phyloP scores from a whole-genome alignment of 2,329 filamentous ascomycete species.

The Trichoderma hamatum region DNA sequence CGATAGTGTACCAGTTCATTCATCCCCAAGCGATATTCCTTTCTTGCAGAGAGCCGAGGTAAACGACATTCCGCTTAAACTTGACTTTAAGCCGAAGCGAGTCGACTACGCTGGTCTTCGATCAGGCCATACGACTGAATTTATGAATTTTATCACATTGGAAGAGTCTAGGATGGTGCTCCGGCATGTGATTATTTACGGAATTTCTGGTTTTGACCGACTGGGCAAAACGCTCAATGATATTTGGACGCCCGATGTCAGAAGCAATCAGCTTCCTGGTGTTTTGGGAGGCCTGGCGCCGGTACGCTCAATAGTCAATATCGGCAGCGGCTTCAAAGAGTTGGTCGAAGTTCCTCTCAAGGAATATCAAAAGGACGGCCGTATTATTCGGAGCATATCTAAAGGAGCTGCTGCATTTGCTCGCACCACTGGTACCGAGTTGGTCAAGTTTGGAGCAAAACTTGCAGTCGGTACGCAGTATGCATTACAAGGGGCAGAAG shows the following conservation, averaged over 20 bases:
- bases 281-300: slow-evolving; percentile 88
- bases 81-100: slow-evolving; percentile 97
- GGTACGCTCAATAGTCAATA: slow-evolving; percentile 87
- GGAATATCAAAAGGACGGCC: slow-evolving; percentile 92
- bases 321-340: slow-evolving; percentile 83
- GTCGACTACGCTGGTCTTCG: slow-evolving; percentile 92
- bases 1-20: slow-evolving; percentile 59
- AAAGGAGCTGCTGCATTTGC: slow-evolving; percentile 91
- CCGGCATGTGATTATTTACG: slow-evolving; percentile 88
- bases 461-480: slow-evolving; percentile 93
- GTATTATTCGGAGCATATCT: slow-evolving; percentile 85
- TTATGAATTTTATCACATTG: slow-evolving; percentile 97
- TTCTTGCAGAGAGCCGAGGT: slow-evolving; percentile 92
- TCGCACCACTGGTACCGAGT: slow-evolving; percentile 87
- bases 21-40: slow-evolving; percentile 70
- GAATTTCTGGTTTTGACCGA: slow-evolving; percentile 85
- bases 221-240: slow-evolving; percentile 90
- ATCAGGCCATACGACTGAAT: slow-evolving; percentile 92
- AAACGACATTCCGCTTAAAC: slow-evolving; percentile 77
- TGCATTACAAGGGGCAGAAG: slow-evolving; percentile 87
- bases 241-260: slow-evolving; percentile 95
- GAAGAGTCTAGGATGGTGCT: slow-evolving; percentile 86
- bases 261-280: slow-evolving; percentile 81
- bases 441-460: slow-evolving; percentile 94
- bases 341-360: slow-evolving; percentile 86